Base-by-base conservation (phyloP, 2,329 filamentous ascomycete genomes). In the Colletotrichum cuscutae region DNA sequence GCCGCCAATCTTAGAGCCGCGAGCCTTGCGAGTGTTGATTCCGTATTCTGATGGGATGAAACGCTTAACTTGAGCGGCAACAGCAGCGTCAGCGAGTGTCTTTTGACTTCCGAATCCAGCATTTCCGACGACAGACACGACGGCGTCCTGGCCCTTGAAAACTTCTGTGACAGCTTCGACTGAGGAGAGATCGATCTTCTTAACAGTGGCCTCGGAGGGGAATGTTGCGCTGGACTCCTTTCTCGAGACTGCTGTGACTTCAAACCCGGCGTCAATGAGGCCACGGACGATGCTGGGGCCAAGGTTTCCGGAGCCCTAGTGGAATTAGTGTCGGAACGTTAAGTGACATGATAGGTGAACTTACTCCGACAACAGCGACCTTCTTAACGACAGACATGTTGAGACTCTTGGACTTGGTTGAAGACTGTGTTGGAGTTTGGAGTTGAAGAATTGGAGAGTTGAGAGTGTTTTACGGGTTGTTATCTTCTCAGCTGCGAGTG, bases 11-110 rank as follows among this genome's bases (percentile, higher is more conserved):
- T 76, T 72, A 22, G 75, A 65, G 13, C 65, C 78, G 13, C 76
- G 69, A 15, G 76, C 67, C 52, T 76, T 73, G n/a, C 78, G 76
- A n/a, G 78, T 80, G 73, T 81, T 76, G 62, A 80, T 73, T 5
- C 80, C 80, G 78, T 86, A 92, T 75, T 92, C 89, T 15, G 85
- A 86, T 2, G 89, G 89, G 37, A 91, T 83, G 79, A 91, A 90
- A 5, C 88, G 83, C 77, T 88, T 85, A 1, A 91, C 88, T 15
- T 88, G 87, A 1, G 88, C 89, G 1, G 84, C 83, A 49, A 89
- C 82, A 8, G 89, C 85, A 2, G 89, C 90, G 72, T 91, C 87
- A 35, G 90, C 84, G 68, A 90, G 80, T 15, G 81, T 81, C 60
- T 82, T 82, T 76, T 91, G 89, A 1, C 83, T 78, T 2, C 77